A percentile compares a stretch with the other conserved stretches of the same genome.
Evolutionary conservation across 257 asterid species (phyloP).

Genomic region (Fraxinus excelsior): DNA sequence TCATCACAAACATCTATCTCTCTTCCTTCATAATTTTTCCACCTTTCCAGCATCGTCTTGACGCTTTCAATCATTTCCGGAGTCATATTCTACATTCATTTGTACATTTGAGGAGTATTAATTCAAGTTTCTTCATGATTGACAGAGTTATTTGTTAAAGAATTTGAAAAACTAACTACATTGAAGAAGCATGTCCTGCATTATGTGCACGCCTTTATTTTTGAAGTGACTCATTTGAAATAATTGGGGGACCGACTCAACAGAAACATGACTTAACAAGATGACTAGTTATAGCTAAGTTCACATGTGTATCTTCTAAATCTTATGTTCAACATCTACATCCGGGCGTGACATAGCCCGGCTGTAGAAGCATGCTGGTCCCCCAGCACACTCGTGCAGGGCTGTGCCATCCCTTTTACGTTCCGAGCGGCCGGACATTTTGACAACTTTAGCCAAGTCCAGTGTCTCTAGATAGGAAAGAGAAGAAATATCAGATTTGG

Average conservation of each 20-base stretch:
- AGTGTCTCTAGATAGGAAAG: no score
- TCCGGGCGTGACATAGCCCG: no score
- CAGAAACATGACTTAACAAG: not conserved
- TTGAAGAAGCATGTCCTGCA: not conserved
- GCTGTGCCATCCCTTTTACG: no score
- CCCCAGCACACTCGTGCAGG: no score
- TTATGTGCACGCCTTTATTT: not conserved
- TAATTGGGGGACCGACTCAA: not conserved
- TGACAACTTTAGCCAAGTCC: no score
- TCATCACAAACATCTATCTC: conserved; percentile 8
- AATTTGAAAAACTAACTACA: not conserved
- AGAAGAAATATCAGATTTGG: no score
- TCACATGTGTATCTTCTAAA: no score
- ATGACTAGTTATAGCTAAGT: no score
- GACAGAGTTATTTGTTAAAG: not conserved
- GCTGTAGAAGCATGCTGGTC: no score
- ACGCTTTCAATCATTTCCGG: conserved; percentile 25
- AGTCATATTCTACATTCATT: conserved; percentile 12
- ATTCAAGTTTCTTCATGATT: not conserved
- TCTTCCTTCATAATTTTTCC: not conserved
- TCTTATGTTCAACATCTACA: no score
- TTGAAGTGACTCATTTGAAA: not conserved
- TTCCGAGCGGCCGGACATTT: no score
- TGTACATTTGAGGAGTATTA: no score
- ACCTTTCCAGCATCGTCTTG: conserved; percentile 21